Evolutionary conservation across 805 yeast genomes (phyloP), one percentile per base, ranked within the genome.

Genomic region (Pichia sporocuriosa): DNA sequence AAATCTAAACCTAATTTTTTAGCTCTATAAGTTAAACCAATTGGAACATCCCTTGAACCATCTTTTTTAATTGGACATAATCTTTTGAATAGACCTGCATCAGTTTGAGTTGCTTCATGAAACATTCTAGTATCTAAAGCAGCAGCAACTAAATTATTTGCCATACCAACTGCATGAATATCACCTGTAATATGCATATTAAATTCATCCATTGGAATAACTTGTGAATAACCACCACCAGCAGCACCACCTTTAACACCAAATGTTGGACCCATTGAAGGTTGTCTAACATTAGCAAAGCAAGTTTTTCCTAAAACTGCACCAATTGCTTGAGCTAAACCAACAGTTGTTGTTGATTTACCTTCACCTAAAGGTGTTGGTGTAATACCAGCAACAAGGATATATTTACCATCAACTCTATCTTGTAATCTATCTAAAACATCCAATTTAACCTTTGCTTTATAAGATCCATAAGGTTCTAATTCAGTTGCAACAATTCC

Each of bases 201-300:
- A 72, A 90, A 90, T 67, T 90, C 97, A 65, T 90, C 98, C 97
- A 90, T 90, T 39, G 97, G 97, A 54, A 90, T 89, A 35, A 90
- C 97, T 67, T 90, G 97, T 2, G 97, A 76, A 65, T 88, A 90
- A 36, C 97, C 97, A 60, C 97, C 98, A 55, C 98, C 98, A 16
- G 97, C 97, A 44, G 98, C 98, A 64, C 97, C 97, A 58, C 98
- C 98, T 68, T 90, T 90, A 55, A 90, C 88, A 63, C 98, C 98
- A 56, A 90, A 90, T 16, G 97, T 90, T 39, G 98, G 98, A 30
- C 97, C 97, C 96, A 90, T 87, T 9, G 95, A 84, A 23, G 97
- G 97, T 63, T 90, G 98, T 63, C 98, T 84, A 39, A 90, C 96
- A 56, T 86, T 88, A 40, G 97, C 98, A 62, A 89, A 79, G 29